phyloP scores from a whole-genome alignment of 108 stramenopile genomes.

The Fragilariopsis cylindrus region DNA sequence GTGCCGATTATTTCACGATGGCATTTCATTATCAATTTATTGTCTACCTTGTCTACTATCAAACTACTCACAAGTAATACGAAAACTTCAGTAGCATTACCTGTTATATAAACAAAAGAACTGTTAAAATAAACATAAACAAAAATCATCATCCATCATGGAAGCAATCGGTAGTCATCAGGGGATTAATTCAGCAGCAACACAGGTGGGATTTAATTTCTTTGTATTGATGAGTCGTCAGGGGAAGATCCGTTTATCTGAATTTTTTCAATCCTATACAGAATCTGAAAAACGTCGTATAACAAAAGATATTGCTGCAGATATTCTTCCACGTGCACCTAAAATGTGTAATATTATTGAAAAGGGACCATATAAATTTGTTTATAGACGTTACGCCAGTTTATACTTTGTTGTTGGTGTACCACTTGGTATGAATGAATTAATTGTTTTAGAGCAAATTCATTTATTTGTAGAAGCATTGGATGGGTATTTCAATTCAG shows the following conservation, averaged over 20 bases:
- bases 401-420: slow-evolving; percentile 88
- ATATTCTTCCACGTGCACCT: slow-evolving; percentile 93
- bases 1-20: too few species aligned
- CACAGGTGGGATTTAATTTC: slow-evolving; percentile 78
- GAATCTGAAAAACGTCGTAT: slow-evolving; percentile 90
- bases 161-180: slow-evolving; percentile 11
- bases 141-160: slow-evolving; percentile 2
- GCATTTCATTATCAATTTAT: too few species aligned
- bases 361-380: slow-evolving; percentile 94
- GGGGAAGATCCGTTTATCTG: slow-evolving; percentile 83
- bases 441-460: slow-evolving; percentile 93
- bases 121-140: neutral
- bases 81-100: too few species aligned
- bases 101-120: too few species aligned
- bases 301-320: slow-evolving; percentile 89
- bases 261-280: slow-evolving; percentile 86
- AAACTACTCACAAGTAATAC: too few species aligned
- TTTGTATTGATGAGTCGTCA: slow-evolving; percentile 87
- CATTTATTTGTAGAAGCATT: slow-evolving; percentile 98
- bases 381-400: slow-evolving; percentile 85
- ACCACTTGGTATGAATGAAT: slow-evolving; percentile 80
- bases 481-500: slow-evolving; percentile 93
- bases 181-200: slow-evolving; percentile 27
- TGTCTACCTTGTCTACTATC: too few species aligned
- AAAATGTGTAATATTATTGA: slow-evolving; percentile 99